Evolutionary conservation across 139 green algal genomes (phyloP).

Genomic region (Closterium sp.): DNA sequence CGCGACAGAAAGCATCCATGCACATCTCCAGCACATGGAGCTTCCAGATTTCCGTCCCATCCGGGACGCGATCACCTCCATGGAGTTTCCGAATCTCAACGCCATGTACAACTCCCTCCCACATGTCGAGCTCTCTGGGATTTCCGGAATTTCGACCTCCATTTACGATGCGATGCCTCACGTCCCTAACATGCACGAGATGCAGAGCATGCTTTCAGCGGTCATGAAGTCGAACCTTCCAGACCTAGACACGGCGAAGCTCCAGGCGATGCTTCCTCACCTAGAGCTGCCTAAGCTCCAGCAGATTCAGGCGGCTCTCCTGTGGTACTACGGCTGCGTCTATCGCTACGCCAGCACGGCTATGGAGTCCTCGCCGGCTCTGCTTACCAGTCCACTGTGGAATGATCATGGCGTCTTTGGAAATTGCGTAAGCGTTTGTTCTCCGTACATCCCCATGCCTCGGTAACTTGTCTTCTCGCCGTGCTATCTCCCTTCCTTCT

Average conservation of each 20-base stretch:
- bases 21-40: neutral
- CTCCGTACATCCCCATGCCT: too few species aligned
- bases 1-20: neutral
- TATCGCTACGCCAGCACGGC: conserved; percentile 1
- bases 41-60: neutral
- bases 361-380: neutral
- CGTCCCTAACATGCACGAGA: conserved; percentile 1
- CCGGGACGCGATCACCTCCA: neutral
- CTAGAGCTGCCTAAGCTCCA: neutral
- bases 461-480: too few species aligned
- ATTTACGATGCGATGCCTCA: neutral
- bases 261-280: neutral
- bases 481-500: neutral
- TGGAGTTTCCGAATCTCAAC: neutral
- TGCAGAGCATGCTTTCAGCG: neutral
- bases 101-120: conserved; percentile 6
- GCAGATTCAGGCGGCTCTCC: neutral
- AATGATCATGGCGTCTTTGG: neutral
- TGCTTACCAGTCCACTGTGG: neutral
- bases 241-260: neutral
- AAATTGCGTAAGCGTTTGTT: neutral
- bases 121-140: neutral
- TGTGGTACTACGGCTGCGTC: neutral
- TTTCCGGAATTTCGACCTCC: neutral
- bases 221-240: neutral